phyloP scores from a whole-genome alignment of 2,329 filamentous ascomycete genomes.

The Ceratocystis smalleyi region DNA sequence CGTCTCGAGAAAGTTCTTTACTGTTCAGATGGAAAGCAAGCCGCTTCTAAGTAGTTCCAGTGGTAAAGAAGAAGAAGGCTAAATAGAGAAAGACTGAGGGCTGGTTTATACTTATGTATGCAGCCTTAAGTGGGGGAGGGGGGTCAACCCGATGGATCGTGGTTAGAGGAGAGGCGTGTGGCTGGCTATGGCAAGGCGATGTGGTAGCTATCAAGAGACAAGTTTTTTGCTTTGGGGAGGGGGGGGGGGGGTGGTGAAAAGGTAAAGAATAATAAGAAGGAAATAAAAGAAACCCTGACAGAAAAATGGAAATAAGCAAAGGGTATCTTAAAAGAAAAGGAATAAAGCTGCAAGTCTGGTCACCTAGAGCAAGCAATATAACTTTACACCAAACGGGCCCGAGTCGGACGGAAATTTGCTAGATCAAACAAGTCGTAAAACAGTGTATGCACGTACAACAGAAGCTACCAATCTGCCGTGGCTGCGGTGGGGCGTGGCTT shows the following conservation, averaged over 20 bases:
- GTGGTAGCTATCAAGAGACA: not conserved
- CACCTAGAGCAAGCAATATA: not conserved
- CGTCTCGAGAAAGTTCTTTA: not conserved
- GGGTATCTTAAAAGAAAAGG: not conserved
- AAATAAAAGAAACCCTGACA: not conserved
- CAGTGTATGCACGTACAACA: not conserved
- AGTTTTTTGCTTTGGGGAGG: not conserved
- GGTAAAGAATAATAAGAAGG: not conserved
- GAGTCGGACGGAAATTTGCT: not conserved
- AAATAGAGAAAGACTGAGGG: not conserved
- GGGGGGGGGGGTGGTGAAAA: not conserved
- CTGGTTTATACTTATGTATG: constrained; percentile 3
- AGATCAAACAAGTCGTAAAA: not conserved
- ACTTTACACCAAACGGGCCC: not conserved
- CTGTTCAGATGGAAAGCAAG: not conserved
- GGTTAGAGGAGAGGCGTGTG: not conserved
- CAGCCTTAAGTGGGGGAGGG: not conserved
- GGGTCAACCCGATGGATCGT: not conserved
- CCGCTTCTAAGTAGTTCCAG: not conserved
- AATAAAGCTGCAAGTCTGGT: not conserved
- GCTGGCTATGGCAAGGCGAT: not conserved
- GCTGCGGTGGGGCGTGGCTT: not conserved
- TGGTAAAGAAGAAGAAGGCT: not conserved
- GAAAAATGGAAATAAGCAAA: not conserved
- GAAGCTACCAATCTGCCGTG: not conserved